Evolutionary conservation across 2,329 filamentous ascomycete genomes (phyloP).

Genomic region (Pezicula neosporulosa): DNA sequence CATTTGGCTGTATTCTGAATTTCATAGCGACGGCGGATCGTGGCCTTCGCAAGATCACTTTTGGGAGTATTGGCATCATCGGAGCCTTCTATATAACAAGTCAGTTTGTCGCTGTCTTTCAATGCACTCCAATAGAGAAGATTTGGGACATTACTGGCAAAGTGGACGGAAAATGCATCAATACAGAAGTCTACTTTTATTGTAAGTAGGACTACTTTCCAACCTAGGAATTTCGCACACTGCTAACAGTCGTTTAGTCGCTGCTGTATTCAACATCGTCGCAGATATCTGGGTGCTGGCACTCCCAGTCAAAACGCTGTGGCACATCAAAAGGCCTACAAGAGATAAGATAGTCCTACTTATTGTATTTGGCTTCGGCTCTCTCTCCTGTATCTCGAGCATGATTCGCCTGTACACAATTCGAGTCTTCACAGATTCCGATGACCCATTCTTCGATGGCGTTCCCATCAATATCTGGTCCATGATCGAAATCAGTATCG

Average conservation of each 20-base stretch:
- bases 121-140: slow-evolving; percentile 29
- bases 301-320: too few relatives aligned
- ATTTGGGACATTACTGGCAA: slow-evolving; percentile 29
- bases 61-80: slow-evolving; percentile 25
- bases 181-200: slow-evolving; percentile 30
- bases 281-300: not conserved
- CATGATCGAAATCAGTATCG: too few relatives aligned
- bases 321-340: too few relatives aligned
- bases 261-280: slow-evolving; percentile 11
- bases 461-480: too few relatives aligned
- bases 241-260: slow-evolving; percentile 4
- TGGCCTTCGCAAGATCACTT: slow-evolving; percentile 19
- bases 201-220: slow-evolving; percentile 13
- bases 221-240: not conserved
- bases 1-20: not conserved
- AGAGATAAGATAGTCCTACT: too few relatives aligned
- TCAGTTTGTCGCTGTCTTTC: slow-evolving; percentile 22
- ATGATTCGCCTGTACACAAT: too few relatives aligned
- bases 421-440: too few relatives aligned
- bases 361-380: too few relatives aligned
- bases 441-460: too few relatives aligned
- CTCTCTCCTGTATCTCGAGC: too few relatives aligned
- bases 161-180: slow-evolving; percentile 27
- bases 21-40: slow-evolving; percentile 20
- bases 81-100: slow-evolving; percentile 22